A percentile compares a stretch with the other conserved stretches of the same genome.
Conservation (phyloP, 768 basidiomycete species). For the Boletellus ananiceps region DNA sequence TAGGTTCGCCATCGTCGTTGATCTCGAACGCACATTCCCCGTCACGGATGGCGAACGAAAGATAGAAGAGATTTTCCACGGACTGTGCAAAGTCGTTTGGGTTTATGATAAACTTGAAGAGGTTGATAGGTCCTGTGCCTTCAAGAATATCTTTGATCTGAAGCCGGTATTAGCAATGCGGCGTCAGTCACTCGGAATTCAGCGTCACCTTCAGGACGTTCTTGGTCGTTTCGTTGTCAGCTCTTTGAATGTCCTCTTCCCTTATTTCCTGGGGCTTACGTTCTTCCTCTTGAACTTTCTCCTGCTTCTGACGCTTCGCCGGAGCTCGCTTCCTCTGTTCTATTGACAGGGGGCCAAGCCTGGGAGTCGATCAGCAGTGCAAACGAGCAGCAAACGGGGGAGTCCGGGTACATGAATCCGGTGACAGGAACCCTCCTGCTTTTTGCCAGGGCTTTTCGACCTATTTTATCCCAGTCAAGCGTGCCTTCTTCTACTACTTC, state of each 20-base stretch:
- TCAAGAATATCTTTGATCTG: constrained; percentile 63
- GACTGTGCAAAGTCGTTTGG: constrained; percentile 89
- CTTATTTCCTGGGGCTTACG: constrained; percentile 74
- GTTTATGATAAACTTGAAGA: constrained; percentile 87
- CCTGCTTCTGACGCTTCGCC: constrained; percentile 59
- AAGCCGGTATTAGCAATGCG: background rate
- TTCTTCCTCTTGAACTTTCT: constrained; percentile 67
- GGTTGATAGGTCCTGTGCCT: constrained; percentile 52
- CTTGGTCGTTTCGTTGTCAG: constrained; percentile 86
- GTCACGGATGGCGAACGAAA: constrained; percentile 88
- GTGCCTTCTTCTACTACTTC: constrained; percentile 46
- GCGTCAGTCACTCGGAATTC: background rate
- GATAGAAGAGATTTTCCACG: constrained; percentile 94
- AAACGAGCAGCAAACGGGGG: background rate
- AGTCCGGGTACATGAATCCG: constrained; percentile 75
- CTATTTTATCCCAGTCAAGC: constrained; percentile 84
- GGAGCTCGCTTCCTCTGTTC: constrained; percentile 74
- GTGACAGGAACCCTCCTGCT: constrained; percentile 75
- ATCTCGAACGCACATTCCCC: constrained; percentile 74
- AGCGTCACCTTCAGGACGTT: constrained; percentile 67
- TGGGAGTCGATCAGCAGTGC: constrained; percentile 32
- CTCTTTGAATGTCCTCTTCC: constrained; percentile 77
- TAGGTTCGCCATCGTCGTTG: constrained; percentile 61
- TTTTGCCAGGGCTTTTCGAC: constrained; percentile 76
- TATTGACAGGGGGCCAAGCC: constrained; percentile 87